Evolutionary conservation across 148 eudicot genomes (phyloP).

Genomic region (Hydrangea macrophylla): DNA sequence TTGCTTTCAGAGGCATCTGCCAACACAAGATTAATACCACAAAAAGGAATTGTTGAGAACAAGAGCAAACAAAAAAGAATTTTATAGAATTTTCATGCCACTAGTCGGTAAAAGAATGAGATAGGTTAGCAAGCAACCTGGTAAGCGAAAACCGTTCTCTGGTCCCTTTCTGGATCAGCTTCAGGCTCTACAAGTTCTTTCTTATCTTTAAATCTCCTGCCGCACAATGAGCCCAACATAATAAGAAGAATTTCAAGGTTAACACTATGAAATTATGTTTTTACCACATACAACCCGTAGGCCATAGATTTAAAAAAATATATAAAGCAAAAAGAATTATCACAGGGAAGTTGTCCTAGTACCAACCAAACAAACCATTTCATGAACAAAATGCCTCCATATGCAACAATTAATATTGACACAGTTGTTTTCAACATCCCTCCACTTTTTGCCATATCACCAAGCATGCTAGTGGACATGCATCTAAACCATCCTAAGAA

Average conservation of each 20-base stretch:
- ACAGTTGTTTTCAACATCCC: conserved; percentile 33
- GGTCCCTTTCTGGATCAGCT: conserved; percentile 99
- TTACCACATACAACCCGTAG: not conserved
- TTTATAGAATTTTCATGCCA: not conserved
- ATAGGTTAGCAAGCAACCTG: conserved; percentile 46
- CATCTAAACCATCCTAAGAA: not conserved
- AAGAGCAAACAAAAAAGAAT: not conserved
- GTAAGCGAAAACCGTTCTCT: conserved; percentile 97
- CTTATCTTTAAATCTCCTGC: conserved; percentile 88
- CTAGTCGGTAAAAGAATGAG: not conserved
- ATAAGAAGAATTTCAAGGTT: conserved; percentile 4
- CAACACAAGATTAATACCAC: conserved; percentile 10
- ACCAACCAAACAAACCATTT: not conserved
- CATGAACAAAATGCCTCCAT: not conserved
- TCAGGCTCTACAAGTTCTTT: conserved; percentile 87
- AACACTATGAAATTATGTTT: not conserved
- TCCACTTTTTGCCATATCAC: conserved; percentile 26
- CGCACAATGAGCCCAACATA: conserved; percentile 28
- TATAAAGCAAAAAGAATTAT: not conserved
- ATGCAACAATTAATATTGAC: conserved; percentile 18
- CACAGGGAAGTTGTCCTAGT: not conserved
- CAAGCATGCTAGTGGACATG: not conserved
- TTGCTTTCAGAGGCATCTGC: conserved; percentile 95
- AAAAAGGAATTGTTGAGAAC: conserved; percentile 9
- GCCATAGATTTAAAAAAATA: not conserved